Conservation (phyloP, 371 early-diverging fungal genomes). For the Apophysomyces sp. region DNA sequence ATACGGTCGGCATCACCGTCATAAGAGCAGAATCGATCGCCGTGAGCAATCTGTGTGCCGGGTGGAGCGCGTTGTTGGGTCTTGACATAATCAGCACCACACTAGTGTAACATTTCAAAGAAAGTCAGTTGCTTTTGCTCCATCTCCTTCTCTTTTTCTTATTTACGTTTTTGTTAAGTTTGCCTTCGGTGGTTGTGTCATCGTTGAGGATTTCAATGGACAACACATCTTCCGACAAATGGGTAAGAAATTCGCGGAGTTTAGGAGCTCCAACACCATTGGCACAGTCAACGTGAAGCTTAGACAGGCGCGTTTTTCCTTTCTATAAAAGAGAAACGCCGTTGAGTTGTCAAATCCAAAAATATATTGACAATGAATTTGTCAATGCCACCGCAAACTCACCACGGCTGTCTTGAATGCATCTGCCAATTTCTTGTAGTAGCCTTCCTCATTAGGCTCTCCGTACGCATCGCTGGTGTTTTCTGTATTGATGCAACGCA, state of each 20-base stretch:
- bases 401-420: constrained; percentile 86
- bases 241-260: constrained; percentile 70
- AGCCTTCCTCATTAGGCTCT: constrained; percentile 89
- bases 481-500: constrained; percentile 85
- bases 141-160: background rate
- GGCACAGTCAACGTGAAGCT: constrained; percentile 88
- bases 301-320: constrained; percentile 66
- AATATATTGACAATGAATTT: background rate
- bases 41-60: constrained; percentile 59
- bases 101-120: constrained; percentile 38
- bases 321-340: constrained; percentile 33
- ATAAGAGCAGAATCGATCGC: constrained; percentile 84
- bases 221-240: constrained; percentile 66
- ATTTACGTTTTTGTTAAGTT: constrained; percentile 83
- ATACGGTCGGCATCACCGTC: constrained; percentile 99
- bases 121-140: background rate
- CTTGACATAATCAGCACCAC: constrained; percentile 99
- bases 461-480: constrained; percentile 84
- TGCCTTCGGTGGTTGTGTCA: constrained; percentile 63
- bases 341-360: background rate
- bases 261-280: constrained; percentile 98
- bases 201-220: constrained; percentile 72
- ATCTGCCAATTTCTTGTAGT: constrained; percentile 82
- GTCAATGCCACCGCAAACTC: constrained; percentile 20
- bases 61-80: constrained; percentile 81